Percentiles rank a stretch among this genome's conserved stretches.
Evolutionary conservation across 1,284 basidiomycete species (phyloP).

Genomic region (Marasmius oreades): DNA sequence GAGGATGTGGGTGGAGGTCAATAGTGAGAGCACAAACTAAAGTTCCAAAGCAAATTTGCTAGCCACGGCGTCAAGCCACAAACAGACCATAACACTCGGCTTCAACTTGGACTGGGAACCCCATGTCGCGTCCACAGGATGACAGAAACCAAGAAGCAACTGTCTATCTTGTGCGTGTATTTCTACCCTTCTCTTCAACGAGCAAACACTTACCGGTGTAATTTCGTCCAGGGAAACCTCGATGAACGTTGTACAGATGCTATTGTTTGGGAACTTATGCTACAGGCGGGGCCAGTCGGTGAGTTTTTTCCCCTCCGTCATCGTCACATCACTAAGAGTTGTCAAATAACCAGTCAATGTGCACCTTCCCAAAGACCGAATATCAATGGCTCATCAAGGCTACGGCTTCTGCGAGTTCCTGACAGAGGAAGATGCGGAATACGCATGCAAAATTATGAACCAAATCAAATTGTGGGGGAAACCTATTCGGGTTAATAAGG

Average conservation of each 20-base stretch:
- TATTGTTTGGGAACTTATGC: conserved; percentile 97
- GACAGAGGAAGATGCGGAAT: conserved; percentile 97
- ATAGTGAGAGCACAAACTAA: too few species aligned
- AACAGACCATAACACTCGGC: conserved; percentile 12
- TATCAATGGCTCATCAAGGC: conserved; percentile 97
- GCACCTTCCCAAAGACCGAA: conserved; percentile 98
- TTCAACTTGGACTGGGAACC: conserved; percentile 10
- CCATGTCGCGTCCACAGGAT: conserved; percentile 83
- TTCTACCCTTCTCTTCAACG: background rate
- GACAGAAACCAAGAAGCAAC: conserved; percentile 95
- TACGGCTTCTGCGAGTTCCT: conserved; percentile 99
- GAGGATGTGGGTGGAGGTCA: too few species aligned
- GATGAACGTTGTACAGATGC: conserved; percentile 95
- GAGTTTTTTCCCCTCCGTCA: conserved; percentile 28
- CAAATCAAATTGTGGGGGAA: conserved; percentile 99
- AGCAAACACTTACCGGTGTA: background rate
- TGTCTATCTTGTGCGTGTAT: conserved; percentile 75
- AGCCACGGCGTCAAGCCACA: too few species aligned
- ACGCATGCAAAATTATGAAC: conserved; percentile 99
- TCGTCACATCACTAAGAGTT: conserved; percentile 11
- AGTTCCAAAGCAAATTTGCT: too few species aligned
- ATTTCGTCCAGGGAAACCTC: conserved; percentile 78
- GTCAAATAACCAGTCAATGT: conserved; percentile 73
- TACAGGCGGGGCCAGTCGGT: conserved; percentile 97
- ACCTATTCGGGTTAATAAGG: conserved; percentile 98